A percentile compares a stretch with the other conserved stretches of the same genome.
Evolutionary conservation across 768 basidiomycete species (phyloP).

Genomic region (Coprinopsis cinerea): DNA sequence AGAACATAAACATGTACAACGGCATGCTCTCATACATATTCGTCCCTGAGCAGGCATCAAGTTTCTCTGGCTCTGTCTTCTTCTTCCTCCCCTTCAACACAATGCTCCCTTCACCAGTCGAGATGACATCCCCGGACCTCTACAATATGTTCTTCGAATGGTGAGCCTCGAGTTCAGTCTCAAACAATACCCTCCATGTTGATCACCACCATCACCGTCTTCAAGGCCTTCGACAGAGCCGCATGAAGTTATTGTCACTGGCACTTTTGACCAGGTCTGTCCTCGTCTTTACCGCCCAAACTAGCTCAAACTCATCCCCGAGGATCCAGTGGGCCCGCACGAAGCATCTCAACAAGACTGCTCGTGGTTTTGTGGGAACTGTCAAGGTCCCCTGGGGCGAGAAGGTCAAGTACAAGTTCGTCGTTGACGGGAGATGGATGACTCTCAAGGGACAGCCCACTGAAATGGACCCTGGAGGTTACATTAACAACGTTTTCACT

Average conservation of each 20-base stretch:
- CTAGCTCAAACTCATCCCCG: slow-evolving; percentile 12
- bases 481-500: slow-evolving; percentile 62
- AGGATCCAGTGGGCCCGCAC: slow-evolving; percentile 58
- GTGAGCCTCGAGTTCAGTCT: slow-evolving; percentile 24
- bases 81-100: slow-evolving; percentile 7
- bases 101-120: slow-evolving; percentile 7
- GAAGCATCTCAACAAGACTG: slow-evolving; percentile 44
- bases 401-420: slow-evolving; percentile 69
- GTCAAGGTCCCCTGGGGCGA: slow-evolving; percentile 54
- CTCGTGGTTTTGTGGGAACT: slow-evolving; percentile 49
- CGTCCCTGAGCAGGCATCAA: not conserved
- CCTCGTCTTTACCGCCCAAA: slow-evolving; percentile 5
- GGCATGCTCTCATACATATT: slow-evolving; percentile 2
- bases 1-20: slow-evolving; percentile 30
- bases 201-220: slow-evolving; percentile 13
- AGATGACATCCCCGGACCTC: slow-evolving; percentile 28
- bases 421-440: slow-evolving; percentile 71
- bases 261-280: slow-evolving; percentile 72
- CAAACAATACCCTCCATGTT: slow-evolving; percentile 5
- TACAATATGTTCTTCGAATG: slow-evolving; percentile 51
- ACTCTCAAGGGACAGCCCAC: slow-evolving; percentile 48
- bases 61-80: slow-evolving; percentile 3
- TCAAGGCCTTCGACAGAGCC: slow-evolving; percentile 56
- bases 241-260: slow-evolving; percentile 60
- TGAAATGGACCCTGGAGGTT: slow-evolving; percentile 57